A percentile compares a stretch with the other conserved stretches of the same genome.
phyloP scores from a whole-genome alignment of 2,329 filamentous ascomycete species.

The Aspergillus jensenii region DNA sequence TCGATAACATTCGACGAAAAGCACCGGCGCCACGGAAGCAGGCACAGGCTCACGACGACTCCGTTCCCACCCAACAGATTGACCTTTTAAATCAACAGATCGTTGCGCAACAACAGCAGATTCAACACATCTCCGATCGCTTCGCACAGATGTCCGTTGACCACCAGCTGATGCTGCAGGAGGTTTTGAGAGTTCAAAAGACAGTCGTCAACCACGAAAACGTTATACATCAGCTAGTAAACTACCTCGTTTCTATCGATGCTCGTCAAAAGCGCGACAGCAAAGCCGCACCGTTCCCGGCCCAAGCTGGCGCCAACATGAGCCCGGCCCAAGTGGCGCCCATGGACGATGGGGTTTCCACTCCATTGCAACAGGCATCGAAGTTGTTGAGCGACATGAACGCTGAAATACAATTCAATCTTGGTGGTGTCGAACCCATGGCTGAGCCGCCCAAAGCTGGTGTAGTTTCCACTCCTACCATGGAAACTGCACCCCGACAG shows the following conservation, averaged over 20 bases:
- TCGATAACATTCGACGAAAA: conserved; percentile 95
- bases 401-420: conserved; percentile 63
- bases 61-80: conserved; percentile 81
- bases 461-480: conserved; percentile 57
- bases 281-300: conserved; percentile 46
- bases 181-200: conserved; percentile 64
- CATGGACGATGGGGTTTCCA: conserved; percentile 63
- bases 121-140: conserved; percentile 81
- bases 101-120: conserved; percentile 86
- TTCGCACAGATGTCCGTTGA: conserved; percentile 74
- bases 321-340: conserved; percentile 48
- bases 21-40: conserved; percentile 85
- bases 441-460: conserved; percentile 58
- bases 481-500: conserved; percentile 51
- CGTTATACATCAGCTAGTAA: conserved; percentile 71
- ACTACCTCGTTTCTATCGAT: conserved; percentile 64
- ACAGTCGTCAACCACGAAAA: conserved; percentile 72
- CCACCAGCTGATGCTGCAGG: conserved; percentile 64
- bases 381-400: conserved; percentile 66
- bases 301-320: conserved; percentile 42
- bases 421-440: conserved; percentile 65
- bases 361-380: conserved; percentile 66
- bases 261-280: conserved; percentile 64
- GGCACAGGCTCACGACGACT: conserved; percentile 66
- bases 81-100: conserved; percentile 85